Evolutionary conservation across 345 rosid genomes (phyloP).

Genomic region (Microthlaspi erraticum): DNA sequence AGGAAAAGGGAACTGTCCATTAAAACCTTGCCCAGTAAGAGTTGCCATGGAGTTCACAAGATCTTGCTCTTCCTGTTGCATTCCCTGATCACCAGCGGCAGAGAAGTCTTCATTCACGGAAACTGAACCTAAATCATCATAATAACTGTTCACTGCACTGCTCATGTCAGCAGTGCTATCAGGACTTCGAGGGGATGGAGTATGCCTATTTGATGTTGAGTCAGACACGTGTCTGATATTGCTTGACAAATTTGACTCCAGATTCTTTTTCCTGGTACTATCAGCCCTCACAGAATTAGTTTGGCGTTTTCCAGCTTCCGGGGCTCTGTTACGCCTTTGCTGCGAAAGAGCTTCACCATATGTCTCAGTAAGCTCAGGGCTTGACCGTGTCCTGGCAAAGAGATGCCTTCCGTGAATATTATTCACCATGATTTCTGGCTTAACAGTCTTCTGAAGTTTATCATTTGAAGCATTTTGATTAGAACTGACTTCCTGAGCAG

Average conservation of each 20-base stretch:
- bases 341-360: constrained; percentile 61
- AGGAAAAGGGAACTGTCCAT: constrained; percentile 76
- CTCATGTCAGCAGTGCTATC: constrained; percentile 56
- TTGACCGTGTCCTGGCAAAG: constrained; percentile 89
- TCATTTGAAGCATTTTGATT: too few relatives aligned
- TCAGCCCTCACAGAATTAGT: constrained; percentile 53
- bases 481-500: too few relatives aligned
- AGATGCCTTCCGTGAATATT: too few relatives aligned
- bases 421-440: too few relatives aligned
- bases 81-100: constrained; percentile 52
- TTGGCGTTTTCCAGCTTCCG: constrained; percentile 65
- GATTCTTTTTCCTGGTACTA: constrained; percentile 56
- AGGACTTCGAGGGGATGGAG: constrained; percentile 52
- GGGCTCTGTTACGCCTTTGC: constrained; percentile 53
- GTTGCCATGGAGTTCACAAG: constrained; percentile 71
- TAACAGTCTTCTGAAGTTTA: too few relatives aligned
- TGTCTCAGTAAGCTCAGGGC: constrained; percentile 89
- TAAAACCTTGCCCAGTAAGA: constrained; percentile 61
- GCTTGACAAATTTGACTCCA: constrained; percentile 51
- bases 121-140: constrained; percentile 59
- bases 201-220: constrained; percentile 55
- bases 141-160: constrained; percentile 53
- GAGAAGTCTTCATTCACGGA: constrained; percentile 56
- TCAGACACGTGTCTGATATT: constrained; percentile 52
- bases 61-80: constrained; percentile 88